Percentiles rank a stretch among this genome's conserved stretches.
phyloP scores from a whole-genome alignment of 2,329 filamentous ascomycete species.

The Penicillium sp. region DNA sequence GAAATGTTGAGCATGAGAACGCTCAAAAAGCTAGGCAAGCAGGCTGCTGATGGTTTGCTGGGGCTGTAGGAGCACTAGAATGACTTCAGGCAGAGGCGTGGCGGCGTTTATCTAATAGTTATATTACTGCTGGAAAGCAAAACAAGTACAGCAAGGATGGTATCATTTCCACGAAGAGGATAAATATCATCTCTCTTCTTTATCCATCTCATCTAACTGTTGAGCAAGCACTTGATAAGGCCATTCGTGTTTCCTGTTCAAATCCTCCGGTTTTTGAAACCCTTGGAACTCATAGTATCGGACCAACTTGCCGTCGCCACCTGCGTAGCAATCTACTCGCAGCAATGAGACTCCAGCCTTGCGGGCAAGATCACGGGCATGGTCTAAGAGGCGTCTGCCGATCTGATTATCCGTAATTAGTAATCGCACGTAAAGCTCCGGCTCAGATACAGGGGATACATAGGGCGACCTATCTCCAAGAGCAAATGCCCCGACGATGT shows the following conservation, averaged over 20 bases:
- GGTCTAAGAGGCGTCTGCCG: constrained; percentile 12
- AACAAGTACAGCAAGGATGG: too few relatives aligned
- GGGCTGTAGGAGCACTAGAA: too few relatives aligned
- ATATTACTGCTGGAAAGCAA: too few relatives aligned
- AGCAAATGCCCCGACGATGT: constrained; percentile 11
- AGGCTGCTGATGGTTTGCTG: too few relatives aligned
- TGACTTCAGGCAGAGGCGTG: too few relatives aligned
- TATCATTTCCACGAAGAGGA: too few relatives aligned
- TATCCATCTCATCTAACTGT: background rate
- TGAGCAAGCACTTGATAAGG: constrained; percentile 13
- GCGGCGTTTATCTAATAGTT: too few relatives aligned
- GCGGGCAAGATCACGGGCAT: constrained; percentile 10
- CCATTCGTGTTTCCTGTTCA: background rate
- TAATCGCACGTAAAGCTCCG: constrained; percentile 13
- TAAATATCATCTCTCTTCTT: constrained; percentile 1
- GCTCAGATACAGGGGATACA: constrained; percentile 8
- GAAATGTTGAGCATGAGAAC: too few relatives aligned
- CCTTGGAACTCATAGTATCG: constrained; percentile 14
- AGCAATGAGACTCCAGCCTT: constrained; percentile 8
- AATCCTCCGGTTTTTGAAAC: constrained; percentile 1
- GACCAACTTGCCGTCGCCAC: constrained; percentile 9
- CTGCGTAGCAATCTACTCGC: constrained; percentile 15
- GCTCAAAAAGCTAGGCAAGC: too few relatives aligned
- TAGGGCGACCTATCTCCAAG: constrained; percentile 12
- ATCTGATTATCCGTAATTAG: constrained; percentile 7